These are phyloP conservation scores for Camelina laxa DNA, from an alignment of 345 rosid species.

Conservation along the genomic window DNA sequence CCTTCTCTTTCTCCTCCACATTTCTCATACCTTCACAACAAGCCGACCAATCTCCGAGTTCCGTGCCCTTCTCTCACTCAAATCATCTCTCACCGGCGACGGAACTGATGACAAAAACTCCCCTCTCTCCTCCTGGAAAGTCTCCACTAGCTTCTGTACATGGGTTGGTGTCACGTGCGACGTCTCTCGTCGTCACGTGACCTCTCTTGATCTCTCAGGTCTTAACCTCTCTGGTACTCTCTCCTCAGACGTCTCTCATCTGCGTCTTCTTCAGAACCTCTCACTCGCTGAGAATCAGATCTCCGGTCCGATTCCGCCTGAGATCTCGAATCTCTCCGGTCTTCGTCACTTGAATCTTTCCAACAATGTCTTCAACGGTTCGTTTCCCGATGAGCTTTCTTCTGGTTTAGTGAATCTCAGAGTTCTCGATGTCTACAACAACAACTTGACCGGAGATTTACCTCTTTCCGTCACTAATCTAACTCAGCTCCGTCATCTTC, in stretches of 20 bases:
- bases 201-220: constrained; percentile 63
- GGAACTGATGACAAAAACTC: constrained; percentile 51
- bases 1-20: constrained; percentile 52
- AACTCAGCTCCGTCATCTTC: constrained; percentile 72
- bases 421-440: constrained; percentile 88
- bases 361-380: constrained; percentile 73
- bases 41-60: constrained; percentile 59
- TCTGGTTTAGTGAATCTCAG: constrained; percentile 59
- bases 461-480: constrained; percentile 70
- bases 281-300: constrained; percentile 63
- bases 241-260: constrained; percentile 61
- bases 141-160: constrained; percentile 54
- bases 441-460: constrained; percentile 79
- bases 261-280: constrained; percentile 65
- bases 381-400: constrained; percentile 69
- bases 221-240: constrained; percentile 75
- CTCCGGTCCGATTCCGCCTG: constrained; percentile 72
- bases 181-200: constrained; percentile 61
- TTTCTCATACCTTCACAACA: constrained; percentile 46
- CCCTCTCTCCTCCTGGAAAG: constrained; percentile 71
- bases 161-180: constrained; percentile 83
- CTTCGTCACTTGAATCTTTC: constrained; percentile 78
- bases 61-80: constrained; percentile 75
- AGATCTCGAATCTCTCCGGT: constrained; percentile 58
- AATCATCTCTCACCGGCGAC: constrained; percentile 61